Percentiles rank a stretch among this genome's conserved stretches.
phyloP scores from a whole-genome alignment of 2,329 filamentous ascomycete species.

The Scedosporium minutisporum region DNA sequence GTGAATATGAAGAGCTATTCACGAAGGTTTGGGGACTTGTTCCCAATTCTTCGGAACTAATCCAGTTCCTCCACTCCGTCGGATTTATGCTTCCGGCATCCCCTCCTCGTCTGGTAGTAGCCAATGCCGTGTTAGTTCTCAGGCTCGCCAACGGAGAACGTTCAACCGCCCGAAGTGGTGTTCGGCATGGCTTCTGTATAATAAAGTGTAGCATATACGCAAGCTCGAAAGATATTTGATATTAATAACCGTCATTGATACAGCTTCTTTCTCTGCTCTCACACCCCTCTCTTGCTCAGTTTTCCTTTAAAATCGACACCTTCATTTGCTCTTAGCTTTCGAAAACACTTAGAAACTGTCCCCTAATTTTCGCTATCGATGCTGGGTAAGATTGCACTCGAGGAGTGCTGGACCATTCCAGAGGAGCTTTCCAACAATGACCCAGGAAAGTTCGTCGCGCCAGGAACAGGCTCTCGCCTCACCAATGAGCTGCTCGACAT shows the following conservation, averaged over 20 bases:
- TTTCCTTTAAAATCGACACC: too few relatives aligned
- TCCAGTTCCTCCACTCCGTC: neutral
- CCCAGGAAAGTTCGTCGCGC: neutral
- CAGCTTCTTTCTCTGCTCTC: too few relatives aligned
- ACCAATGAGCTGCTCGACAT: constrained; percentile 1
- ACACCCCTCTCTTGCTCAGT: too few relatives aligned
- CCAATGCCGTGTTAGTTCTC: neutral
- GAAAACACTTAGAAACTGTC: too few relatives aligned
- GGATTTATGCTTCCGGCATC: neutral
- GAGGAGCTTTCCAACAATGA: constrained; percentile 2
- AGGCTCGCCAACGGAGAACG: neutral
- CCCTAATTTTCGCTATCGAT: neutral
- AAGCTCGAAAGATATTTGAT: neutral
- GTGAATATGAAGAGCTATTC: too few relatives aligned
- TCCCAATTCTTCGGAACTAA: too few relatives aligned
- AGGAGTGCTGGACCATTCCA: neutral
- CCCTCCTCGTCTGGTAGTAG: neutral
- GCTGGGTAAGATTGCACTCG: neutral
- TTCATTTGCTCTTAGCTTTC: too few relatives aligned
- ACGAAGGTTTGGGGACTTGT: too few relatives aligned
- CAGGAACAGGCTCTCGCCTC: neutral
- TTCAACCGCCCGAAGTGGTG: neutral
- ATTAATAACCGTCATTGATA: too few relatives aligned
- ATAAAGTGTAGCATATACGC: neutral
- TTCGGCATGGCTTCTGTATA: neutral